These are phyloP conservation scores for Poa annua DNA, from an alignment of 176 grass and related monocot species.

Conservation along the genomic window DNA sequence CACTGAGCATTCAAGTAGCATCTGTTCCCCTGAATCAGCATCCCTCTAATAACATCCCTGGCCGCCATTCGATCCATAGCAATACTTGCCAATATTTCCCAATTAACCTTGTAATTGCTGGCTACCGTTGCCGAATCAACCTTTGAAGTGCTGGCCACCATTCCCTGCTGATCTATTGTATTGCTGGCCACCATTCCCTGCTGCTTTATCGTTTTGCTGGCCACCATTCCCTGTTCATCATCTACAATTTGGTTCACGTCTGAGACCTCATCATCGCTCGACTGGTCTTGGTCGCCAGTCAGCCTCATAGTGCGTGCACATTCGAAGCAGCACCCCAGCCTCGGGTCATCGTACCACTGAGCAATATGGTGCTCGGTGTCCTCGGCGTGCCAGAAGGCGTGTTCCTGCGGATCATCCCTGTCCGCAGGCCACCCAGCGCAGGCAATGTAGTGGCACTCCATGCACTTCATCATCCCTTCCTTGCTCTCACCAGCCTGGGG, in stretches of 20 bases:
- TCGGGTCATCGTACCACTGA: too few species aligned
- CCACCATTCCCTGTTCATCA: neutral
- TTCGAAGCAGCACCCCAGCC: too few species aligned
- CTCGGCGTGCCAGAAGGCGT: too few species aligned
- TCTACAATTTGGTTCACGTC: slow-evolving; percentile 26
- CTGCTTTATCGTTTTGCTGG: neutral
- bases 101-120: neutral
- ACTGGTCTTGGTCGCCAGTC: neutral
- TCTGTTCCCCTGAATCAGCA: slow-evolving; percentile 54
- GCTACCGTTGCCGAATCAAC: neutral
- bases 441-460: too few species aligned
- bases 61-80: neutral
- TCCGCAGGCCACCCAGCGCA: too few species aligned
- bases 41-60: slow-evolving; percentile 54
- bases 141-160: neutral
- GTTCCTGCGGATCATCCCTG: too few species aligned
- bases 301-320: too few species aligned
- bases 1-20: too few species aligned
- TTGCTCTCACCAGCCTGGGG: too few species aligned
- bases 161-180: neutral
- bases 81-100: neutral
- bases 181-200: neutral
- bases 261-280: neutral
- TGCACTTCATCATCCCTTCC: too few species aligned
- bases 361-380: too few species aligned